Evolutionary conservation across 1,284 basidiomycete species (phyloP).

Genomic region (Ganoderma boninense): DNA sequence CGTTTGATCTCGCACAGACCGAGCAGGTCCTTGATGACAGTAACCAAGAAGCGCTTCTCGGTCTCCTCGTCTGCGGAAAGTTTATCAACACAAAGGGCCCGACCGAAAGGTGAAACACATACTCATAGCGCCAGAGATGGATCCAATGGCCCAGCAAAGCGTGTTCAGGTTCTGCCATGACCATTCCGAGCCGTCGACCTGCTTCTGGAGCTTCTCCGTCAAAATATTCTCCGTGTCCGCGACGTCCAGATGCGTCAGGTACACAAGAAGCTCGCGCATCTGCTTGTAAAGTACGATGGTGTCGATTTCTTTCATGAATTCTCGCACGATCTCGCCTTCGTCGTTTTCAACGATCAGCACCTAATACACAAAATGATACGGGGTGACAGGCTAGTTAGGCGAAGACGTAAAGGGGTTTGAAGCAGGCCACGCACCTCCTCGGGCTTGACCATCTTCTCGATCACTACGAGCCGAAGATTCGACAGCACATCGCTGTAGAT

Average conservation of each 20-base stretch:
- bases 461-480: slow-evolving; percentile 95
- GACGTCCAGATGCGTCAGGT: slow-evolving; percentile 97
- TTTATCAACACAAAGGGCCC: slow-evolving; percentile 23
- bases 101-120: slow-evolving; percentile 44
- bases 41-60: slow-evolving; percentile 98
- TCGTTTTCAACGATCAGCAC: slow-evolving; percentile 99
- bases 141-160: slow-evolving; percentile 99
- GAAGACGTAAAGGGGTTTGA: background rate
- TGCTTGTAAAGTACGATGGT: slow-evolving; percentile 99
- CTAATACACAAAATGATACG: slow-evolving; percentile 49
- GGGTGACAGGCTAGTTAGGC: background rate
- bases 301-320: slow-evolving; percentile 99
- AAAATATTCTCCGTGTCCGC: slow-evolving; percentile 96
- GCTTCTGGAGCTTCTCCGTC: slow-evolving; percentile 96
- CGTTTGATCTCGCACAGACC: slow-evolving; percentile 98
- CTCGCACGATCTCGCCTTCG: slow-evolving; percentile 98
- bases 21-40: slow-evolving; percentile 98
- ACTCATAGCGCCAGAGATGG: slow-evolving; percentile 99
- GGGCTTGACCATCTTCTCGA: slow-evolving; percentile 99
- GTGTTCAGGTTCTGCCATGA: slow-evolving; percentile 99
- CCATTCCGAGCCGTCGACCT: slow-evolving; percentile 98
- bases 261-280: slow-evolving; percentile 97
- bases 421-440: slow-evolving; percentile 80
- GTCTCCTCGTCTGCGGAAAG: slow-evolving; percentile 87
- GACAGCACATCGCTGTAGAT: slow-evolving; percentile 95